Percentiles rank a stretch among this genome's conserved stretches.
Conservation (phyloP, 768 basidiomycete genomes). For the Chalciporus pseudorubinellus region DNA sequence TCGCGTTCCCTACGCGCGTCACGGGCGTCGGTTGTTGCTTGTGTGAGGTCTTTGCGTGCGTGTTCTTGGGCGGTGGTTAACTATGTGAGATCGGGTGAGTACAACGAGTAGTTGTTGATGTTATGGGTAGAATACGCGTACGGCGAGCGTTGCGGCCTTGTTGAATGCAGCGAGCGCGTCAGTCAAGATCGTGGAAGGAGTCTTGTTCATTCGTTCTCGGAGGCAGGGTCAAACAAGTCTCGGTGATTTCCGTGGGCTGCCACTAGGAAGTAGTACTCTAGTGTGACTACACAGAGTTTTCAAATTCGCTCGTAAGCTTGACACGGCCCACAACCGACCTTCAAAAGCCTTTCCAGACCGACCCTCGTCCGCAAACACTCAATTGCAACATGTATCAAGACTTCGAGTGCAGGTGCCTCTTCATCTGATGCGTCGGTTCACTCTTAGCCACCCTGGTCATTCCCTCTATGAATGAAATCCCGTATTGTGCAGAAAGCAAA, state of each 20-base stretch:
- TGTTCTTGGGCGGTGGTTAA: conserved; percentile 56
- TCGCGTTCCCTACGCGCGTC: conserved; percentile 52
- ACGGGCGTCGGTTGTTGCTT: conserved; percentile 43
- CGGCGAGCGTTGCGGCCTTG: conserved; percentile 40
- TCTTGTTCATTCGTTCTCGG: conserved; percentile 27
- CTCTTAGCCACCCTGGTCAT: background rate
- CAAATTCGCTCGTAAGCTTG: conserved; percentile 11
- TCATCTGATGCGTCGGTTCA: conserved; percentile 28
- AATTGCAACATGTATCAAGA: conserved; percentile 37
- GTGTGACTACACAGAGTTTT: conserved; percentile 9
- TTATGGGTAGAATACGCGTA: conserved; percentile 19
- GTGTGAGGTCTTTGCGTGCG: conserved; percentile 51
- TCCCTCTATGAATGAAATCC: too few species aligned
- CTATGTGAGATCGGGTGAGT: conserved; percentile 30
- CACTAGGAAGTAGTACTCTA: background rate
- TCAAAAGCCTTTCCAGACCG: conserved; percentile 31
- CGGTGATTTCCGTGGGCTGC: conserved; percentile 23
- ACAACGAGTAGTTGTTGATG: background rate
- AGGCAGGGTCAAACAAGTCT: conserved; percentile 13
- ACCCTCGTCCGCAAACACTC: conserved; percentile 23
- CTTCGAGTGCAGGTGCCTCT: conserved; percentile 26
- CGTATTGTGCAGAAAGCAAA: background rate
- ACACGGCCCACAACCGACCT: conserved; percentile 15
- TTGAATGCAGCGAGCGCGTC: conserved; percentile 43
- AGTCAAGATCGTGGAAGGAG: conserved; percentile 37